Base-by-base conservation (phyloP, 345 rosid genomes). In the Pistacia vera region DNA sequence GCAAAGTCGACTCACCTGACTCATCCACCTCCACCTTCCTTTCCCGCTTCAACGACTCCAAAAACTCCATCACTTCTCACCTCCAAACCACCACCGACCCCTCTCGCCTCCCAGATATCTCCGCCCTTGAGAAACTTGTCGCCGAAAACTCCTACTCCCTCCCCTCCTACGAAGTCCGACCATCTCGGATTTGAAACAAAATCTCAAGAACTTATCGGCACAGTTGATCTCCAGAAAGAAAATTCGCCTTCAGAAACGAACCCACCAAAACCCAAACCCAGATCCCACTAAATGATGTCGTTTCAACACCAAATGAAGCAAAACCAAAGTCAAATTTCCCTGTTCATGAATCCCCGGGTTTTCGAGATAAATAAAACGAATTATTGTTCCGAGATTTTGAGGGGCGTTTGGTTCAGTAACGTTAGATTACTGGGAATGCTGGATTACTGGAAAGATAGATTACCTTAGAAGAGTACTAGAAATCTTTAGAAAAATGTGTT, bases 81-180 rank as follows among this genome's bases (percentile, higher is more conserved):
- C 83, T 90, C 83, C 65, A 83, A 8, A 57, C 80, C 56, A 60
- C 86, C 11, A 9, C 76, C 20, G 90, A 89, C 73, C 82, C 86
- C 0, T 86, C 90, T 22, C 85, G 78, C 60, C 84, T 91, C 61
- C 77, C 83, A 13, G 68, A 78, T 41, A 86, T 93, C 83, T 70
- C 89, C 38, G 84, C 88, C 55, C 95, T 95, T 52, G 97, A 93
- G 72, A 84, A 90, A 71, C 88, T 92, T 48, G 86, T 93, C 62
- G 94, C 97, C 36, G 88, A 91, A 77, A 93, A 81, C 80, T 89
- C 99, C 3, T 92, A 90, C 81, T 79, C 72, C 70, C 86, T 93
- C 70, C 98, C 98, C 16, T 82, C 98, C 25, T 90, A 92, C 83
- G 95, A 95, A 57, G 89, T 93, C 44, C 84, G 97, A 61, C 87